phyloP scores from a whole-genome alignment of 1,139 yeast species.

The Zygotorulaspora mrakii region DNA sequence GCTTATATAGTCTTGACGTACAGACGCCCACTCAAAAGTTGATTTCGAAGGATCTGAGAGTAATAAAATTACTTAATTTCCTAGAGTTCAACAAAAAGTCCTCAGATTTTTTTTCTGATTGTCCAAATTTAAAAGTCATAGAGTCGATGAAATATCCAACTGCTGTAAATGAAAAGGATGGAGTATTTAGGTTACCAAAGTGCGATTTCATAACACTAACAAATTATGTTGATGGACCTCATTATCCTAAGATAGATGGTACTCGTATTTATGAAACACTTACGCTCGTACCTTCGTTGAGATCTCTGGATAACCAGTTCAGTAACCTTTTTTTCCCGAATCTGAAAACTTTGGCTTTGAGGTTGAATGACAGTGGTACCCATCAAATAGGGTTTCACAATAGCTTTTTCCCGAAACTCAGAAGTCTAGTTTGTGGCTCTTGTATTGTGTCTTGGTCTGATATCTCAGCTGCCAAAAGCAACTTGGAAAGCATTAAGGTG shows the following conservation, averaged over 20 bases:
- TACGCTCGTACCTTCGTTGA: conserved; percentile 18
- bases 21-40: conserved; percentile 16
- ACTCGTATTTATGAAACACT: conserved; percentile 14
- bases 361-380: conserved; percentile 9
- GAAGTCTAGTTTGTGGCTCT: conserved; percentile 15
- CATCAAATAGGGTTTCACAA: conserved; percentile 19
- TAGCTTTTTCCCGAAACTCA: conserved; percentile 23
- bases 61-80: conserved; percentile 22
- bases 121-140: conserved; percentile 21
- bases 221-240: conserved; percentile 19
- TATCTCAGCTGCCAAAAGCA: conserved; percentile 11
- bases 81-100: conserved; percentile 11
- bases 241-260: conserved; percentile 26
- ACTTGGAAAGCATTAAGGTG: conserved; percentile 14
- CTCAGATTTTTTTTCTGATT: conserved; percentile 15
- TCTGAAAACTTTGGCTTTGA: conserved; percentile 16
- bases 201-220: conserved; percentile 25
- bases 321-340: conserved; percentile 20
- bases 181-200: conserved; percentile 19
- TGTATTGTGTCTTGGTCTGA: conserved; percentile 26
- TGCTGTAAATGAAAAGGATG: conserved; percentile 5
- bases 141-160: conserved; percentile 26
- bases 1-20: conserved; percentile 25
- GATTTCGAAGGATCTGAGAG: conserved; percentile 18
- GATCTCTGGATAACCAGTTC: conserved; percentile 22